Conservation (phyloP, 495 filamentous ascomycete species). For the Penicillium mononematosum region DNA sequence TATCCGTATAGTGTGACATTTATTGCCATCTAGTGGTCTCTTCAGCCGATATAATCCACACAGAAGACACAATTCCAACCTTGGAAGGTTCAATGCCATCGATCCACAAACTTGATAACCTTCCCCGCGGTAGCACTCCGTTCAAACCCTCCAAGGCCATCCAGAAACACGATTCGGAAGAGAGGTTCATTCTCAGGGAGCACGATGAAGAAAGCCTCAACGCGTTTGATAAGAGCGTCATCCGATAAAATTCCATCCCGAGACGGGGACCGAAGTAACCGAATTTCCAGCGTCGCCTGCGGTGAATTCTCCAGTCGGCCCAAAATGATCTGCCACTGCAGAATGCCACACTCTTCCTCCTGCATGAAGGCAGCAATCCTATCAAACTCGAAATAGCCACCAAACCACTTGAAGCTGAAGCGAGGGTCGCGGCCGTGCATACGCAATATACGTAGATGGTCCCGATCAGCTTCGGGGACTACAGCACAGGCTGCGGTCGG, state of each 20-base stretch:
- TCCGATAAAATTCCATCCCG: background rate
- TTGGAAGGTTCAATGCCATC: background rate
- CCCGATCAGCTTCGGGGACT: constrained; percentile 11
- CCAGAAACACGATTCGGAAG: background rate
- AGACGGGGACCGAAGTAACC: background rate
- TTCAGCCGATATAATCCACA: too few species aligned
- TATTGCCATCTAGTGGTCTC: too few species aligned
- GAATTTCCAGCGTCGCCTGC: background rate
- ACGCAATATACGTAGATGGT: constrained; percentile 24
- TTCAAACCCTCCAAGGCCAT: background rate
- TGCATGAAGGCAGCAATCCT: constrained; percentile 18
- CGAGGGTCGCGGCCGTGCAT: constrained; percentile 34
- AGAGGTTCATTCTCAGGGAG: background rate
- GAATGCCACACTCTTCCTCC: constrained; percentile 21
- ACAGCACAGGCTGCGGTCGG: constrained; percentile 5
- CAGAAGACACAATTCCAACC: background rate
- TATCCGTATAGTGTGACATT: too few species aligned
- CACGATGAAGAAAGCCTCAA: background rate
- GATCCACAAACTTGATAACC: background rate
- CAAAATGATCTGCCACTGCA: constrained; percentile 47
- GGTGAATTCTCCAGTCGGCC: background rate
- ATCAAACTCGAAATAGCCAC: constrained; percentile 32
- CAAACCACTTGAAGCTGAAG: constrained; percentile 36
- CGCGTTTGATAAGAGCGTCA: background rate
- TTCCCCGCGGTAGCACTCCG: background rate